Evolutionary conservation across 495 filamentous ascomycete species (phyloP), one percentile per base, ranked within the genome.

Genomic region (Cercophora samala): DNA sequence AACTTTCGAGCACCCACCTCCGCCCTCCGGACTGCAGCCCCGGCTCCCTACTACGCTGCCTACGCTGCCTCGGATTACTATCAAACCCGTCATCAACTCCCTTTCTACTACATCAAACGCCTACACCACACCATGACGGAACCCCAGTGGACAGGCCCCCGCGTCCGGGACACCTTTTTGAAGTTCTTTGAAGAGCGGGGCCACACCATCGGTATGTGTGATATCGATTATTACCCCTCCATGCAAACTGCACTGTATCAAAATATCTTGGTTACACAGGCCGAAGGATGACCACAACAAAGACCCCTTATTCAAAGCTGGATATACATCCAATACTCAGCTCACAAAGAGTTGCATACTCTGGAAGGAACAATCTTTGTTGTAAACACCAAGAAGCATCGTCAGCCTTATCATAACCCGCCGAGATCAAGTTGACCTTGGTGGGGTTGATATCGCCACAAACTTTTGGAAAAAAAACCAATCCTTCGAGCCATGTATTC

Each of bases 111-210:
- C 51, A 67, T 66, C 61, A 68, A 66, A 21, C 63, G 70, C 29
- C 66, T 65, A 68, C 73, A 72, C 69, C 73, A 72, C 69, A 72
- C 66, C 74, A 82, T 82, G 80, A 74, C 71, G 64, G 74, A 77
- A 68, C 73, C 78, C 74, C 75, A 89, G 80, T 92, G 89, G 89
- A 83, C 83, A 64, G 88, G 87, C 62, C 75, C 77, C 65, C 78
- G 80, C 62, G 89, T 92, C 67, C 85, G 89, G 72, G 87, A 97
- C 76, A 89, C 86, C 63, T 86, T 98, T 60, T 91, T 93, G 75
- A 85, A 93, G 66, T 99, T 92, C 79, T 97, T 99, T 78, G 83
- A 84, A 68, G 81, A 87, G 58, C 87, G 90, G 68, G 84, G 81
- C 66, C 84, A 86, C 74, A 82, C 82, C 26, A 73, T 85, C 65